Evolutionary conservation across 345 rosid species (phyloP).

Genomic region (Boechera stricta): DNA sequence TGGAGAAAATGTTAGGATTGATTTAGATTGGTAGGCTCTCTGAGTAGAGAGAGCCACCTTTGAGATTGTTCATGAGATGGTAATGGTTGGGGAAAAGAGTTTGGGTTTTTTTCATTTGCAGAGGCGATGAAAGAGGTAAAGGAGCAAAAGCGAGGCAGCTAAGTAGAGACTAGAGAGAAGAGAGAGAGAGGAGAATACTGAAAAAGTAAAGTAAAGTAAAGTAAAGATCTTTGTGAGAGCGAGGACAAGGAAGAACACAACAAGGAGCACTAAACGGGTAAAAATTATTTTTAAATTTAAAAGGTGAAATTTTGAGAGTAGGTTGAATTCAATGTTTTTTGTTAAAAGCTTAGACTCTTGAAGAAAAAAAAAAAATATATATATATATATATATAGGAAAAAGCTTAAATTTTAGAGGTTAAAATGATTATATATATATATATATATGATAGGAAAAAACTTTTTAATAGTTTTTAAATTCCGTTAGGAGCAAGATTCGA

Average conservation of each 20-base stretch:
- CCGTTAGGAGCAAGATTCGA: too few species aligned
- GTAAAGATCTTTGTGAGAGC: constrained; percentile 24
- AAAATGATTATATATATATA: too few species aligned
- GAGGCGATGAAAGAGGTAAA: not conserved
- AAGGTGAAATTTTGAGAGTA: constrained; percentile 33
- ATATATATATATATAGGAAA: too few species aligned
- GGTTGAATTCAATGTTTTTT: constrained; percentile 29
- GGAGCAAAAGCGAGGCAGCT: constrained; percentile 18
- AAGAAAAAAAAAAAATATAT: not conserved
- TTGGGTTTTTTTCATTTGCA: constrained; percentile 35
- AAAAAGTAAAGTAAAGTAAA: constrained; percentile 40
- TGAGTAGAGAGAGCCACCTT: constrained; percentile 50
- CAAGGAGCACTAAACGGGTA: constrained; percentile 36
- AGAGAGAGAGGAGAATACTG: constrained; percentile 21
- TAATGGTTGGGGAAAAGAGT: constrained; percentile 25
- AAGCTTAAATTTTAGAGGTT: too few species aligned
- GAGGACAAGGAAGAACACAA: constrained; percentile 39
- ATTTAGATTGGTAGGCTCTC: constrained; percentile 46
- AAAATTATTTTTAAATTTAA: not conserved
- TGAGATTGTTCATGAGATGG: constrained; percentile 44
- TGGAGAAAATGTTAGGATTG: not conserved
- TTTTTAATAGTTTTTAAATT: too few species aligned
- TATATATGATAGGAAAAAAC: too few species aligned
- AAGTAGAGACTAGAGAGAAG: constrained; percentile 15
- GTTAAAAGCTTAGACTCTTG: constrained; percentile 13